Conservation (phyloP, 768 basidiomycete genomes). For the Amylocystis lapponica region DNA sequence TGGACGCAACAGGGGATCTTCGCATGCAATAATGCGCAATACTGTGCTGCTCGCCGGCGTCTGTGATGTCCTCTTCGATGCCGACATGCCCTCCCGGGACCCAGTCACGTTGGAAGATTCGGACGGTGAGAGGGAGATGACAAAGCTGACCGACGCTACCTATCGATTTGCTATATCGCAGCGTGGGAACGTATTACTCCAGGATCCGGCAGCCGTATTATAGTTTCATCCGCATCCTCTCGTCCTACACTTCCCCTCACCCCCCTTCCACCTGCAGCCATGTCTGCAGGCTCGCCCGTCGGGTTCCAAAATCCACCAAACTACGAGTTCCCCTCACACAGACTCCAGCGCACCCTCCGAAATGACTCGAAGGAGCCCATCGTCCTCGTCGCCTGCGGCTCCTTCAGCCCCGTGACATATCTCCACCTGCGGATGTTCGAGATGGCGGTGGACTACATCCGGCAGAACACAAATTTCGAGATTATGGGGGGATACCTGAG, state of each 20-base stretch:
- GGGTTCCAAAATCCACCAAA: conserved; percentile 55
- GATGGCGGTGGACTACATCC: conserved; percentile 96
- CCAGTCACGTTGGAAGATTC: no score
- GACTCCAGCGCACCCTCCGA: conserved; percentile 51
- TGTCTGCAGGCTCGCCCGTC: neutral
- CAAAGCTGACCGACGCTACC: no score
- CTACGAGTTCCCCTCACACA: conserved; percentile 64
- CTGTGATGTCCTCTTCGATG: no score
- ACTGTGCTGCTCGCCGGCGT: no score
- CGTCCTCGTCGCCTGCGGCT: conserved; percentile 94
- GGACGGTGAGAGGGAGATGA: no score
- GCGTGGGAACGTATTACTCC: conserved; percentile 23
- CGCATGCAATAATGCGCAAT: no score
- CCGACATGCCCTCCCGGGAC: no score
- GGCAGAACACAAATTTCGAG: conserved; percentile 89
- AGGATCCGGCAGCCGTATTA: conserved; percentile 10
- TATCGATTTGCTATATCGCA: conserved; percentile 3
- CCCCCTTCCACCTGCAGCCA: neutral
- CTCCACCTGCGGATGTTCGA: conserved; percentile 99
- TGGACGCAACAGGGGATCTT: no score
- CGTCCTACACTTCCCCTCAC: neutral
- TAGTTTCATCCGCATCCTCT: conserved; percentile 1
- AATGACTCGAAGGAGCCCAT: conserved; percentile 74
- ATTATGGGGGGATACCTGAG: conserved; percentile 95
- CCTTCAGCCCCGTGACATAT: conserved; percentile 97